Evolutionary conservation across 257 asterid genomes (phyloP).

Genomic region (Linaria vulgaris): DNA sequence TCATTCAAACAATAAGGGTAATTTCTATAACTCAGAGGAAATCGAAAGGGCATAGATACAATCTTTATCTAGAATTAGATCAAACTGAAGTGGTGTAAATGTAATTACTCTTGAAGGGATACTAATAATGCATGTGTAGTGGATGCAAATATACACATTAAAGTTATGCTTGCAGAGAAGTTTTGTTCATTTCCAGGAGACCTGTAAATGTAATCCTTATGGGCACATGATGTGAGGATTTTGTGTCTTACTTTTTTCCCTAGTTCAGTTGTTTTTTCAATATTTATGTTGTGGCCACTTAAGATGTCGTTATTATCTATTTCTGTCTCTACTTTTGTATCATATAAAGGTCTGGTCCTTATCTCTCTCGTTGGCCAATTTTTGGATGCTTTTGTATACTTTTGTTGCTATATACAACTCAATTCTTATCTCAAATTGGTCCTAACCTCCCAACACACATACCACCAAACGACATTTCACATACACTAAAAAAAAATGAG

Average conservation of each 20-base stretch:
- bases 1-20: no score
- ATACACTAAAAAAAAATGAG: no score
- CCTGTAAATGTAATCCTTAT: not conserved
- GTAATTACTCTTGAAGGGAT: no score
- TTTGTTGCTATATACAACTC: constrained; percentile 28
- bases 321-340: constrained; percentile 44
- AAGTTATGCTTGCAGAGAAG: not conserved
- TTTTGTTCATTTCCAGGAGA: not conserved
- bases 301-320: constrained; percentile 24
- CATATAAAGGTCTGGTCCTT: constrained; percentile 44
- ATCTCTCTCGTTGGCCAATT: constrained; percentile 40
- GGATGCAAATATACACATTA: not conserved
- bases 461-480: no score
- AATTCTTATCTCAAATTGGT: no score
- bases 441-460: no score
- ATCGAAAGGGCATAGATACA: no score
- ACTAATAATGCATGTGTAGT: not conserved
- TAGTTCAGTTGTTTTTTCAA: not conserved
- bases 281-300: constrained; percentile 29
- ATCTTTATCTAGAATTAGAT: not conserved
- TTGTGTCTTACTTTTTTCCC: not conserved
- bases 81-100: not conserved
- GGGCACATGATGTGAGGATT: constrained; percentile 3
- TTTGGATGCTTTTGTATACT: no score
- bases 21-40: no score